Evolutionary conservation across 305 asterid species (phyloP), one percentile per base, ranked within the genome.

Genomic region (Fraxinus latifolia): DNA sequence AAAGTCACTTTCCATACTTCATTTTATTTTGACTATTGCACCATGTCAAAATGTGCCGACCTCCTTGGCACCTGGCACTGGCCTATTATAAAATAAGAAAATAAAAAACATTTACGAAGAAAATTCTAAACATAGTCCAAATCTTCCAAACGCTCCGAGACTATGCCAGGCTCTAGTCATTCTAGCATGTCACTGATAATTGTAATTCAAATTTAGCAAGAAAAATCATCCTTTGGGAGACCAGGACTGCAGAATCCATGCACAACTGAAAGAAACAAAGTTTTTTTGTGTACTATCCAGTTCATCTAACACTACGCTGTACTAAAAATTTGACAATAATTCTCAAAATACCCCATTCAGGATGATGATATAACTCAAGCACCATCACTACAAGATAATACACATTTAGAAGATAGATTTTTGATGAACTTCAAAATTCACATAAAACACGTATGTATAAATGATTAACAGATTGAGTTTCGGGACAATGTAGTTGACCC

Each of bases 391-490:
- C 27, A 58, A 58, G 29, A 58, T 21, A 7, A 7, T 60, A 60
- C 27, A 60, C 70, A 60, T 60, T 60, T 21, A 60, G 7, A 42
- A 47, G 9, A 60, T 19, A 60, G 25, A 32, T 77, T 15, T 73
- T 73, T 29, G 7, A 84, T 42, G 0, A 79, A 31, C 36, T 32
- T 62, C 72, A 62, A 29, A 82, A 71, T 68, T 74, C 76, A 76
- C 70, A 37, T 73, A 60, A 39, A 65, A 68, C 29, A 80, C 70
- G 53, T 77, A 34, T 80, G 81, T 34, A 42, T 79, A 60, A 32
- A 65, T 74, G 42, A 68, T 31, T 50, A 15, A 50, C 60, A 15
- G 60, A 50, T 50, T 76, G 68, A 79, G 9, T 76, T 70, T 65
- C 21, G 60, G 60, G 60, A 50, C 60, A 50, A 50, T 4, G 60